Evolutionary conservation across 2,329 filamentous ascomycete species (phyloP).

Genomic region (Pestalotiopsis sp.): DNA sequence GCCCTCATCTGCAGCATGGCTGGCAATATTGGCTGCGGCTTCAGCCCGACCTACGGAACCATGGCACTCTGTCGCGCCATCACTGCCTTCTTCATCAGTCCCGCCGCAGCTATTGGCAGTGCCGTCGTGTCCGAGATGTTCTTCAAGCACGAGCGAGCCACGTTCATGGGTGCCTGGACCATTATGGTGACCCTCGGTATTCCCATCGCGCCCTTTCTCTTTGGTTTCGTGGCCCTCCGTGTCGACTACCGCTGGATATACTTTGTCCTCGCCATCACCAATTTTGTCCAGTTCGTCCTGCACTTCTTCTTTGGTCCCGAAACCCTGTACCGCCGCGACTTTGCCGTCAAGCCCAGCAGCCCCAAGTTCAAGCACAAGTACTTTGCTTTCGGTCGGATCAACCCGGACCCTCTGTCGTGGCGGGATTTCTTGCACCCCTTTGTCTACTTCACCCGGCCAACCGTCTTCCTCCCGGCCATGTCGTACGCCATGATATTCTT

Average conservation of each 20-base stretch:
- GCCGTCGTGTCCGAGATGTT: slow-evolving; percentile 61
- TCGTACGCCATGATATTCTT: slow-evolving; percentile 61
- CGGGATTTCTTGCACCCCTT: slow-evolving; percentile 55
- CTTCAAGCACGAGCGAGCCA: slow-evolving; percentile 55
- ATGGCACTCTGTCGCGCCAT: slow-evolving; percentile 56
- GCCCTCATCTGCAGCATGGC: slow-evolving; percentile 48
- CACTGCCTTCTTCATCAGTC: slow-evolving; percentile 57
- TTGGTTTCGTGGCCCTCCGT: slow-evolving; percentile 50
- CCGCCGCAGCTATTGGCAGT: slow-evolving; percentile 56
- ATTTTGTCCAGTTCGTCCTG: slow-evolving; percentile 56
- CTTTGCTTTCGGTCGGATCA: slow-evolving; percentile 49
- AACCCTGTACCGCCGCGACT: slow-evolving; percentile 51
- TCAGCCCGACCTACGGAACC: slow-evolving; percentile 47
- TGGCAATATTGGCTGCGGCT: slow-evolving; percentile 57
- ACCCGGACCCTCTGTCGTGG: slow-evolving; percentile 48
- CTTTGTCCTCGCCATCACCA: slow-evolving; percentile 59
- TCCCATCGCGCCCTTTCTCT: slow-evolving; percentile 34
- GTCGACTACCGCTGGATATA: slow-evolving; percentile 62
- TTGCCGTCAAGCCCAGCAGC: slow-evolving; percentile 31
- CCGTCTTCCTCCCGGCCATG: slow-evolving; percentile 51
- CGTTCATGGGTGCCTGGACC: slow-evolving; percentile 62
- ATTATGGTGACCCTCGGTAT: slow-evolving; percentile 30
- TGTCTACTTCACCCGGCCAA: slow-evolving; percentile 43
- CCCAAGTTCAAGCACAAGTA: slow-evolving; percentile 47
- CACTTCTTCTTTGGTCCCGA: slow-evolving; percentile 59